These are phyloP conservation scores for Talaromyces sp. DNA, from an alignment of 2,329 filamentous ascomycete species.

Conservation along the genomic window DNA sequence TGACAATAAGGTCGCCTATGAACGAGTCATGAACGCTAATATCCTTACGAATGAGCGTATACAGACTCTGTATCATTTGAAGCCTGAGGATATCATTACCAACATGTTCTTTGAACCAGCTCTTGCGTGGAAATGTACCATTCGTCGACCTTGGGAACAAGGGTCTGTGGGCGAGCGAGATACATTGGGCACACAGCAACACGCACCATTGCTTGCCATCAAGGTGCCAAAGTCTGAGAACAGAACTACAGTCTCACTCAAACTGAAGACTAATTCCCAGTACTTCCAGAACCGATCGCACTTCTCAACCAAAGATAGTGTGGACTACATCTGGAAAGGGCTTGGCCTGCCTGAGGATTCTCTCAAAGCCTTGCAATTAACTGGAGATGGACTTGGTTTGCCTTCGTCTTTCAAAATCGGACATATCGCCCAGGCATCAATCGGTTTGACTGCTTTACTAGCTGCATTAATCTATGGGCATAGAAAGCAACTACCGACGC, in stretches of 20 bases:
- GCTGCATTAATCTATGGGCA: constrained; percentile 44
- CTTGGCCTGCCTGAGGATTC: constrained; percentile 17
- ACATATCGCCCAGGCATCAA: constrained; percentile 49
- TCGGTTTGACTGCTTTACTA: constrained; percentile 48
- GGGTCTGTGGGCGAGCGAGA: background rate
- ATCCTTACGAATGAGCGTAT: background rate
- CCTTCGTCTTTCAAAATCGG: constrained; percentile 54
- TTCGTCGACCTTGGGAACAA: background rate
- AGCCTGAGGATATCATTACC: constrained; percentile 21
- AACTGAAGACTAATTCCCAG: background rate
- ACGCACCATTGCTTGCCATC: background rate
- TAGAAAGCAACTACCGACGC: constrained; percentile 27
- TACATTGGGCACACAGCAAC: constrained; percentile 4
- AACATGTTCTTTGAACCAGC: constrained; percentile 2
- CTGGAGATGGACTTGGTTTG: constrained; percentile 20
- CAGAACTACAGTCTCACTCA: background rate
- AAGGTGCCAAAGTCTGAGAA: background rate
- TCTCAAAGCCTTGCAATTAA: constrained; percentile 4
- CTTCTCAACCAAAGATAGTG: background rate
- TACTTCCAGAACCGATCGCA: background rate
- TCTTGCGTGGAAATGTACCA: constrained; percentile 3
- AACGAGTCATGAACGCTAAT: background rate
- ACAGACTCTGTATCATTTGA: background rate
- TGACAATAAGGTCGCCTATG: background rate
- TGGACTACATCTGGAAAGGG: constrained; percentile 19